Conservation (phyloP, 371 early-diverging fungal genomes). For the Rhizopus arrhizus region DNA sequence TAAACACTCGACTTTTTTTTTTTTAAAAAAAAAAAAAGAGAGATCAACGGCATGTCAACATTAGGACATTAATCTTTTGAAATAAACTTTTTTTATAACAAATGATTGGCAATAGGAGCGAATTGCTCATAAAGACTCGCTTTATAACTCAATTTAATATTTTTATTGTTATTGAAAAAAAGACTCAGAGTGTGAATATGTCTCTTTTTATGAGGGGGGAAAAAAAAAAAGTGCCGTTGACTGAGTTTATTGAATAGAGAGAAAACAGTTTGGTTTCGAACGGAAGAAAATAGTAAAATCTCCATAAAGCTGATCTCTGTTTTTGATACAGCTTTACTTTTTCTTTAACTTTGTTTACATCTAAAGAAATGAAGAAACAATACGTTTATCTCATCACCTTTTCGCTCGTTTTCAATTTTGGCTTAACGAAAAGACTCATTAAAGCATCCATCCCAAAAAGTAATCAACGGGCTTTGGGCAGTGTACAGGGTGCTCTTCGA, state of each 20-base stretch:
- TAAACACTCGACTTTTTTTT: no score
- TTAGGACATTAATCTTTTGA: no score
- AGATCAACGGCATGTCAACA: no score
- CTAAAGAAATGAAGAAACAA: background rate
- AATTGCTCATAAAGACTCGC: no score
- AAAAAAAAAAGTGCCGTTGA: background rate
- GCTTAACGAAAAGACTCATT: background rate
- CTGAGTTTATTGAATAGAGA: background rate
- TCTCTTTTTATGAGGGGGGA: no score
- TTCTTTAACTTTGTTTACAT: background rate
- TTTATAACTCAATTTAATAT: no score
- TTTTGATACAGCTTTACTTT: background rate
- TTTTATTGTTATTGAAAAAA: no score
- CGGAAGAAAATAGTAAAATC: background rate
- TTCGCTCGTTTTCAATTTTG: background rate
- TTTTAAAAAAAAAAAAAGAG: no score
- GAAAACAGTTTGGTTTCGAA: background rate
- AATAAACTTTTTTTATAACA: no score
- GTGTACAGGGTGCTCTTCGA: conserved; percentile 31
- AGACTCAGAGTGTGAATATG: no score
- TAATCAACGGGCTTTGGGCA: background rate
- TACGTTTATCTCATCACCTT: background rate
- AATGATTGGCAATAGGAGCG: no score
- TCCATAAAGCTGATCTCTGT: background rate
- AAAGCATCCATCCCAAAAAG: background rate